These are phyloP conservation scores for Phascolomyces articulosus DNA, from an alignment of 371 early-diverging fungal species.

Conservation along the genomic window DNA sequence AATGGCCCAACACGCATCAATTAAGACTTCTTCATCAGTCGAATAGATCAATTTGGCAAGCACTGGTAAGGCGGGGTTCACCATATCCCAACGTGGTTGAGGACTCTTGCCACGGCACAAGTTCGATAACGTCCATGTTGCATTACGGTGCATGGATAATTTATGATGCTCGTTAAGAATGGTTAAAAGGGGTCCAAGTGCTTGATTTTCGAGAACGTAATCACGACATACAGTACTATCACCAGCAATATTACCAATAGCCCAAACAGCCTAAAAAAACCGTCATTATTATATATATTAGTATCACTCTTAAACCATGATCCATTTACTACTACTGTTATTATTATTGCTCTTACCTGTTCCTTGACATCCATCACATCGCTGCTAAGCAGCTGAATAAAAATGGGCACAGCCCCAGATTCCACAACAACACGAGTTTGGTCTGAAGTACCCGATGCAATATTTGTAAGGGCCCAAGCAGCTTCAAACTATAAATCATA, in stretches of 20 bases:
- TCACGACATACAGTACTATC: constrained; percentile 97
- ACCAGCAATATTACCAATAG: constrained; percentile 99
- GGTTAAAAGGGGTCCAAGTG: constrained; percentile 80
- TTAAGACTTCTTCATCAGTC: constrained; percentile 93
- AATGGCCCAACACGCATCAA: constrained; percentile 99
- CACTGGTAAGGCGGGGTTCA: constrained; percentile 84
- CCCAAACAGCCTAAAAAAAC: constrained; percentile 94
- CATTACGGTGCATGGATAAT: constrained; percentile 96
- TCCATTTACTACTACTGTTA: not conserved
- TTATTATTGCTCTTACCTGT: constrained; percentile 63
- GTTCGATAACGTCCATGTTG: constrained; percentile 99
- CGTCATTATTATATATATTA: no score
- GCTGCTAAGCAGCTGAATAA: constrained; percentile 90
- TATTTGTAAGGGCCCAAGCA: constrained; percentile 99
- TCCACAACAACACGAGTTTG: constrained; percentile 97
- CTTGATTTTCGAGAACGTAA: constrained; percentile 86
- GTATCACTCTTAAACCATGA: no score
- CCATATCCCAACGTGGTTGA: constrained; percentile 88
- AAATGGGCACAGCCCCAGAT: constrained; percentile 89
- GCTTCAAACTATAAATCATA: constrained; percentile 90
- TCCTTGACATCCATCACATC: constrained; percentile 91
- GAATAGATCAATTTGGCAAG: constrained; percentile 87
- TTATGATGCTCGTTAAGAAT: constrained; percentile 88
- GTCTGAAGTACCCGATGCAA: constrained; percentile 96
- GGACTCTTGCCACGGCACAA: constrained; percentile 99